These are phyloP conservation scores for Emydomyces testavorans DNA, from an alignment of 2,329 filamentous ascomycete species.

Conservation along the genomic window DNA sequence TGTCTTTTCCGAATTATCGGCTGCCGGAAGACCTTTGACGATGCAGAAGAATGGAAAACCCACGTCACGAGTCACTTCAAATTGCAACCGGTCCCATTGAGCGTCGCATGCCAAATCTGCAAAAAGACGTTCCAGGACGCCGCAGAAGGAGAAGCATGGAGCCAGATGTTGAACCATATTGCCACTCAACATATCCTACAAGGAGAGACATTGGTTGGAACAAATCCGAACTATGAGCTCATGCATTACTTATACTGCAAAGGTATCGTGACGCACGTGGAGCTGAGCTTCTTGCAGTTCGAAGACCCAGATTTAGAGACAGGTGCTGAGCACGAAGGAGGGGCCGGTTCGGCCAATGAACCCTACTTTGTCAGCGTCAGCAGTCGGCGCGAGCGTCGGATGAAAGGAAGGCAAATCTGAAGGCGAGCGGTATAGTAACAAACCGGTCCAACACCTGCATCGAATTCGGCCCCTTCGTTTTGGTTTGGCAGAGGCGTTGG, in stretches of 20 bases:
- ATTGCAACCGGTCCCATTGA: constrained; percentile 30
- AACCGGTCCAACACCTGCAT: background rate
- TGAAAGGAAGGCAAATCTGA: constrained; percentile 23
- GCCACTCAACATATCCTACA: constrained; percentile 31
- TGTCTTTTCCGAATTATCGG: constrained; percentile 39
- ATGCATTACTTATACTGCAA: constrained; percentile 37
- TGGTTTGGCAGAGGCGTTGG: background rate
- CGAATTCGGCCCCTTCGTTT: background rate
- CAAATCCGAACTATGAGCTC: constrained; percentile 34
- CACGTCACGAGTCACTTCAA: constrained; percentile 38
- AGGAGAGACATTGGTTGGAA: constrained; percentile 32
- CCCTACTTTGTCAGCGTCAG: constrained; percentile 32
- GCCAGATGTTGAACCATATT: constrained; percentile 34
- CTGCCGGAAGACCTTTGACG: constrained; percentile 32
- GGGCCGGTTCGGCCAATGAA: constrained; percentile 26
- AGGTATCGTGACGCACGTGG: constrained; percentile 33
- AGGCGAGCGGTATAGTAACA: background rate
- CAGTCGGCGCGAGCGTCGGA: constrained; percentile 23
- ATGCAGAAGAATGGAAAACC: constrained; percentile 31
- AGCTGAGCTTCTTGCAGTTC: constrained; percentile 35
- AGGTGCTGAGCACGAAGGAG: constrained; percentile 28
- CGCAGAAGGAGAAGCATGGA: constrained; percentile 27
- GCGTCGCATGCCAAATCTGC: constrained; percentile 37
- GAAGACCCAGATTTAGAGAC: constrained; percentile 16
- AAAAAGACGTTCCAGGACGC: constrained; percentile 17